Evolutionary conservation across 2,329 filamentous ascomycete genomes (phyloP), one percentile per base, ranked within the genome.

Genomic region (Westerdykella ornata): DNA sequence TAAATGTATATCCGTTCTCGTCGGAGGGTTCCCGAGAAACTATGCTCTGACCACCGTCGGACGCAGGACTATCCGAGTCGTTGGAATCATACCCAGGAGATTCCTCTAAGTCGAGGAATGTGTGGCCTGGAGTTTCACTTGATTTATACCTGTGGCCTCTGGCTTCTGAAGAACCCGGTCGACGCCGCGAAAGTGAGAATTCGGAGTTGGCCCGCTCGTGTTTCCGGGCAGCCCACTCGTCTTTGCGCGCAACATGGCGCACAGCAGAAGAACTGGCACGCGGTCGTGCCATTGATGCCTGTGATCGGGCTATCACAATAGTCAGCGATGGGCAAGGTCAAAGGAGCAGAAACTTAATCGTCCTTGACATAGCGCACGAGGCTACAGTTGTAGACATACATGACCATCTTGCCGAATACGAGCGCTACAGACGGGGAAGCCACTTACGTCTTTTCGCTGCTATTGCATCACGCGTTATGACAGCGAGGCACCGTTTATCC

Each of bases 401-500:
- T n/a, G n/a, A n/a, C n/a, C n/a, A n/a, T n/a, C n/a, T n/a, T n/a
- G 14, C 14, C 22, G 31, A 4, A 18, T 36, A 15, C 26, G 14
- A 19, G 17, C 18, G 31, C 16, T 15, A 15, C 30, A 17, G 16
- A 33, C 40, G 35, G 32, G 39, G 38, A 31, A 31, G 12, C 38
- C 28, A 73, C 79, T 73, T 69, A 90, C 87, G 83, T 72, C 77
- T 76, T 66, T 78, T 77, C 54, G 75, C 75, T 37, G 76, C 68
- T 50, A 92, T 77, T 29, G 89, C 79, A 29, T 81, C 80, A 57
- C 81, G 77, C 43, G 95, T 68, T 49, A 95, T 82, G 17, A 82
- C 75, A 37, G 83, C 82, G 33, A 97, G 75, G 60, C 85, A 89
- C 55, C 80, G 77, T 59, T 84, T 82, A 52, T 86, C 81, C 47